Conservation (phyloP, 78 protist species). For the Cavenderia fasciculata region DNA sequence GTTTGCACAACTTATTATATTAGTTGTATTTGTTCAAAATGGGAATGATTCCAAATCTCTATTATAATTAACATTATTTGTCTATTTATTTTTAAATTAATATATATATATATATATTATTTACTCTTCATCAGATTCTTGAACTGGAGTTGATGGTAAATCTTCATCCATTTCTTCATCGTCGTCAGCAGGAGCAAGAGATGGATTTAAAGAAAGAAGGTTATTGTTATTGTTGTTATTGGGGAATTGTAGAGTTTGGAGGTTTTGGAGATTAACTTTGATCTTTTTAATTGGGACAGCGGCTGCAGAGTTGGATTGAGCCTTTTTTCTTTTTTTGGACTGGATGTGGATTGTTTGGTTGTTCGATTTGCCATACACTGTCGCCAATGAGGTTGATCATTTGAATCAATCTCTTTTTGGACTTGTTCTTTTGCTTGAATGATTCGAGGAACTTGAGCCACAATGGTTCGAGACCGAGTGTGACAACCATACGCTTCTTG, state of each 20-base stretch:
- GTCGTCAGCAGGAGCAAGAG: too few relatives aligned
- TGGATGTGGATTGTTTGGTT: background rate
- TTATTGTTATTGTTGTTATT: background rate
- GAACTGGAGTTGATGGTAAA: constrained; percentile 8
- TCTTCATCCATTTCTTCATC: too few relatives aligned
- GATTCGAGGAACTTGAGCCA: constrained; percentile 52
- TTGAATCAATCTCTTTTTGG: constrained; percentile 78
- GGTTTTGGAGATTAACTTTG: background rate
- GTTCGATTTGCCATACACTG: constrained; percentile 63
- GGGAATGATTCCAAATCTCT: too few relatives aligned
- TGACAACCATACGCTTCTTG: constrained; percentile 51
- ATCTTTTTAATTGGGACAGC: constrained; percentile 6
- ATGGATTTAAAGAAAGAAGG: too few relatives aligned
- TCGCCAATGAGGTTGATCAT: constrained; percentile 72
- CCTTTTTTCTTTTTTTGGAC: background rate
- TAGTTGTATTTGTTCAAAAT: too few relatives aligned
- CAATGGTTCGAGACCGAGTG: background rate
- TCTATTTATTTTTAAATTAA: background rate
- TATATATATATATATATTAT: background rate
- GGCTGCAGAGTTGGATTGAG: background rate
- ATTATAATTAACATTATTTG: background rate
- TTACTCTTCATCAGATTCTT: background rate
- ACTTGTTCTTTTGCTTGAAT: constrained; percentile 63
- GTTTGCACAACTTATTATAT: too few relatives aligned
- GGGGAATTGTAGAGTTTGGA: background rate